Conservation (phyloP, 2,329 filamentous ascomycete genomes). For the Stemphylium vesicarium region DNA sequence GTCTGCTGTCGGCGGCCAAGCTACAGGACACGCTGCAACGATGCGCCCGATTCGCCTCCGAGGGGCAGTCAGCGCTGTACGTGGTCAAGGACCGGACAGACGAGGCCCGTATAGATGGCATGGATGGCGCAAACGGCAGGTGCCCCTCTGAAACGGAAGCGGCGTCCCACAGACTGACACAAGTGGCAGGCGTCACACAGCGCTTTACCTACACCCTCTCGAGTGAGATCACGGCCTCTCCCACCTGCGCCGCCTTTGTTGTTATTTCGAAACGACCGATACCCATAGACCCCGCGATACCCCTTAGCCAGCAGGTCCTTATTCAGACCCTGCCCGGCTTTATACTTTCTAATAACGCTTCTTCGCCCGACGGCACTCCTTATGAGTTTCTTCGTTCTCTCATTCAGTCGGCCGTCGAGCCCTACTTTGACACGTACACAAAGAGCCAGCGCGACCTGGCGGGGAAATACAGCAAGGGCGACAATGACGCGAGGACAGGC, state of each 20-base stretch:
- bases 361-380: slow-evolving; percentile 79
- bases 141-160: slow-evolving; percentile 10
- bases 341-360: slow-evolving; percentile 70
- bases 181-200: slow-evolving; percentile 47
- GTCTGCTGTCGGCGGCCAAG: slow-evolving; percentile 75
- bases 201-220: slow-evolving; percentile 79
- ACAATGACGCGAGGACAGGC: slow-evolving; percentile 90
- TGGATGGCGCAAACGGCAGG: slow-evolving; percentile 43
- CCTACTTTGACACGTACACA: slow-evolving; percentile 97
- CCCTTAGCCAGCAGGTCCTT: slow-evolving; percentile 87
- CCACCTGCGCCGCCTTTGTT: slow-evolving; percentile 83
- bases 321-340: slow-evolving; percentile 90
- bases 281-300: slow-evolving; percentile 82
- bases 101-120: slow-evolving; percentile 45
- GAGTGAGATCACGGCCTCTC: slow-evolving; percentile 78
- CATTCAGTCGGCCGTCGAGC: slow-evolving; percentile 87
- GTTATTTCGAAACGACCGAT: slow-evolving; percentile 88
- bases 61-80: slow-evolving; percentile 87
- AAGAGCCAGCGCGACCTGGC: slow-evolving; percentile 60
- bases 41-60: slow-evolving; percentile 87
- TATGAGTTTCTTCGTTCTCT: slow-evolving; percentile 93
- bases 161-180: slow-evolving; percentile 42
- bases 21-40: slow-evolving; percentile 82
- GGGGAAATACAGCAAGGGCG: slow-evolving; percentile 72
- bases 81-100: slow-evolving; percentile 80